A percentile compares a stretch with the other conserved stretches of the same genome.
Evolutionary conservation across 805 yeast genomes (phyloP).

Genomic region (Kodamaea nitidulidarum): DNA sequence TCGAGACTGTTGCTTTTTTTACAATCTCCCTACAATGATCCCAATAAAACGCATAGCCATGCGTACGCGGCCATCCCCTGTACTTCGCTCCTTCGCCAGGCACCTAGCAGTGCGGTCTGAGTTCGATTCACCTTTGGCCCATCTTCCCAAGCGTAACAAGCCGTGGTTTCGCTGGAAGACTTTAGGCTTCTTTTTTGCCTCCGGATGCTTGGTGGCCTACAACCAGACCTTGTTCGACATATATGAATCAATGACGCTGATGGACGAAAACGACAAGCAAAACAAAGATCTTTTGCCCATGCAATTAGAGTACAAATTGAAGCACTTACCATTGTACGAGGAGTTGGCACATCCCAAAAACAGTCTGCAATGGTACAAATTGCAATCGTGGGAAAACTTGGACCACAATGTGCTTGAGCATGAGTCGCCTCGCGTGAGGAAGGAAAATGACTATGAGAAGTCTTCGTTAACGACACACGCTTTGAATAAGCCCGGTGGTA

Average conservation of each 20-base stretch:
- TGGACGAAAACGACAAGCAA: conserved; percentile 18
- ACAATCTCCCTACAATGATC: not conserved
- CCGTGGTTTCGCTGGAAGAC: conserved; percentile 31
- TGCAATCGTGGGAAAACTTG: conserved; percentile 42
- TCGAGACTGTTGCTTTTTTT: not conserved
- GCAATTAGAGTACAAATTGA: conserved; percentile 46
- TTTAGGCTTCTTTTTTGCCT: conserved; percentile 23
- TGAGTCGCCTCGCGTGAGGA: conserved; percentile 9
- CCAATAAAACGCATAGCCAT: not conserved
- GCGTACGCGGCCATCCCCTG: not conserved
- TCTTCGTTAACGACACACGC: conserved; percentile 37
- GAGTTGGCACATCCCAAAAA: conserved; percentile 41
- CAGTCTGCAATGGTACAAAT: conserved; percentile 45
- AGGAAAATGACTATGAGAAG: conserved; percentile 15
- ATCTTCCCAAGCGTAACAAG: conserved; percentile 20
- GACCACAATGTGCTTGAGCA: conserved; percentile 34
- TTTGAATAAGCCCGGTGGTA: conserved; percentile 70
- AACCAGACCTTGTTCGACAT: conserved; percentile 30
- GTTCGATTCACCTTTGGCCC: conserved; percentile 31
- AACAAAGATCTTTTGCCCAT: conserved; percentile 25
- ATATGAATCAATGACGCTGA: conserved; percentile 23
- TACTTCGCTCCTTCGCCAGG: not conserved
- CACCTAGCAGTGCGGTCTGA: conserved; percentile 22
- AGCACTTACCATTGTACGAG: conserved; percentile 48
- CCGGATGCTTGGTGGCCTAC: conserved; percentile 33